phyloP scores from a whole-genome alignment of 2,329 filamentous ascomycete species.

The Incumbomyces delicatus region DNA sequence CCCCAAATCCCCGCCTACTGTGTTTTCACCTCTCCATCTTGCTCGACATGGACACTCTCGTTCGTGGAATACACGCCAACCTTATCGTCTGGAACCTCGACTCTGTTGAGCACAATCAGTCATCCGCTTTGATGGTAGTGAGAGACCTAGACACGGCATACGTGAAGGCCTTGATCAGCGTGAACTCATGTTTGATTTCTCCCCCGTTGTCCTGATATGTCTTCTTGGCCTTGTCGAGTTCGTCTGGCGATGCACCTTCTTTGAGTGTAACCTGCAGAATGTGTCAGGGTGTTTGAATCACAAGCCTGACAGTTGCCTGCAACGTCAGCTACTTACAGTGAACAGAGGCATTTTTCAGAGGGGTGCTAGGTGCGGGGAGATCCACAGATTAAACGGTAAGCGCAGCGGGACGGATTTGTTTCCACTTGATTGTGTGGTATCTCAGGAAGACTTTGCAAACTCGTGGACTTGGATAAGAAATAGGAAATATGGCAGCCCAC shows the following conservation, averaged over 20 bases:
- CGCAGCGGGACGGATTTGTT: too few species aligned
- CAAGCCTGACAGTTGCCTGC: neutral
- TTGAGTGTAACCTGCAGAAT: slow-evolving; percentile 65
- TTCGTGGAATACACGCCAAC: slow-evolving; percentile 57
- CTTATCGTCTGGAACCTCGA: slow-evolving; percentile 58
- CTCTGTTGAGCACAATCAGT: slow-evolving; percentile 41
- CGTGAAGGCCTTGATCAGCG: slow-evolving; percentile 86
- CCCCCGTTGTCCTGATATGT: slow-evolving; percentile 66
- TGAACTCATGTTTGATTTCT: slow-evolving; percentile 74
- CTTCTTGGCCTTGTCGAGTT: slow-evolving; percentile 68
- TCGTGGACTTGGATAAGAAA: neutral
- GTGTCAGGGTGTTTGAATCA: neutral
- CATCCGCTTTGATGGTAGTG: neutral
- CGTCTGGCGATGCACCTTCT: slow-evolving; percentile 52
- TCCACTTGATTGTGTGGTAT: too few species aligned
- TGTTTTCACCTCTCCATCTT: slow-evolving; percentile 59
- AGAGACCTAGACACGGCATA: slow-evolving; percentile 42
- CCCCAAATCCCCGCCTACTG: slow-evolving; percentile 45
- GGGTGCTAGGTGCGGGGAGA: too few species aligned
- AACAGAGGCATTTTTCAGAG: slow-evolving; percentile 28
- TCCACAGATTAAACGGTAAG: too few species aligned
- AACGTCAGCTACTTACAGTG: slow-evolving; percentile 25
- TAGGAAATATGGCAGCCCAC: too few species aligned
- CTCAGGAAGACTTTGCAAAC: neutral
- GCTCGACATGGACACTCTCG: slow-evolving; percentile 71